phyloP scores from a whole-genome alignment of 108 stramenopile genomes.

The Nitzschia putrida region DNA sequence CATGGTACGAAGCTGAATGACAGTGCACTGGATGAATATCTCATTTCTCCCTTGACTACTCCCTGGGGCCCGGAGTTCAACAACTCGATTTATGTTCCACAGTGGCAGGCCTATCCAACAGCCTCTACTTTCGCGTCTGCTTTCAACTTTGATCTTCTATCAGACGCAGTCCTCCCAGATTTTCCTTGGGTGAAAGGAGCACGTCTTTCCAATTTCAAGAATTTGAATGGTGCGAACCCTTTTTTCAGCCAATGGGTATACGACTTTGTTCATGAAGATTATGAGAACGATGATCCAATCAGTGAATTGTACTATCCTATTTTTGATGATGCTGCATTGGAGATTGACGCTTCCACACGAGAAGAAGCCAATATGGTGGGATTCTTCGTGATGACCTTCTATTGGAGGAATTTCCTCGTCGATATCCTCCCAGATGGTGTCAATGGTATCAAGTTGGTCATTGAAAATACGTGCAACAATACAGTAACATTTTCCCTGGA shows the following conservation, averaged over 20 bases:
- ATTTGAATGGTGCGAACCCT: constrained; percentile 8
- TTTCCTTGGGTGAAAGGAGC: constrained; percentile 23
- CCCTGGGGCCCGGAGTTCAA: not conserved
- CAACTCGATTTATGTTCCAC: constrained; percentile 14
- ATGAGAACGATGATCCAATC: constrained; percentile 30
- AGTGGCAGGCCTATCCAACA: constrained; percentile 36
- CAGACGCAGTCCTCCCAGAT: constrained; percentile 14
- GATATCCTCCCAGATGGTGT: constrained; percentile 42
- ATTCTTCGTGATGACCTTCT: constrained; percentile 38
- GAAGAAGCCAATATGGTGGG: constrained; percentile 29
- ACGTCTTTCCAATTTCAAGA: constrained; percentile 19
- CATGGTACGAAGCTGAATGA: not conserved
- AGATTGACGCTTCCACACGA: not conserved
- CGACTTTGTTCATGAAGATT: constrained; percentile 34
- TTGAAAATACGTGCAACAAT: constrained; percentile 37
- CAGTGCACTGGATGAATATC: not conserved
- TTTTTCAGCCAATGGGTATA: not conserved
- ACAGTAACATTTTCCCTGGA: constrained; percentile 41
- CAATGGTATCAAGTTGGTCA: constrained; percentile 49
- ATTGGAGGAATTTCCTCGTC: constrained; percentile 41
- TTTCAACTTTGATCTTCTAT: not conserved
- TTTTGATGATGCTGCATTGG: constrained; percentile 23
- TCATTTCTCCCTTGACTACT: not conserved
- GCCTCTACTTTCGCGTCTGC: constrained; percentile 25
- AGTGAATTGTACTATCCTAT: constrained; percentile 48